Evolutionary conservation across 352 stramenopile species (phyloP).

Genomic region (Globisporangium mamillatum): DNA sequence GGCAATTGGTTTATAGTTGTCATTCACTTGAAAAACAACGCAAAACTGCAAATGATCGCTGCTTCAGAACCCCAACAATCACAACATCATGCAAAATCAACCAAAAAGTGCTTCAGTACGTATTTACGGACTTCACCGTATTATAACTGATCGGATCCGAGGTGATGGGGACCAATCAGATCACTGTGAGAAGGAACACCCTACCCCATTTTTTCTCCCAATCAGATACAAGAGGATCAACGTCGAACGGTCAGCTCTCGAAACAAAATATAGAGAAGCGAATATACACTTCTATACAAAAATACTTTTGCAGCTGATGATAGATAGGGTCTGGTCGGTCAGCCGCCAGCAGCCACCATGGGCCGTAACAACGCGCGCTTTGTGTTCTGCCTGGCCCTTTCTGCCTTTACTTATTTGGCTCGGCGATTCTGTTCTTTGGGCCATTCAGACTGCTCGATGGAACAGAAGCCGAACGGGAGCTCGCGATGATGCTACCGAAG

Average conservation of each 20-base stretch:
- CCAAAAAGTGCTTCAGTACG: neutral
- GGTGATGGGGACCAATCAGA: neutral
- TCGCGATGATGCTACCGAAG: neutral
- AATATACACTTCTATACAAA: neutral
- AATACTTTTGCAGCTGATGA: neutral
- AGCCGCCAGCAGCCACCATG: neutral
- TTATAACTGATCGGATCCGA: neutral
- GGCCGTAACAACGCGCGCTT: neutral
- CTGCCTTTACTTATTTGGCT: neutral
- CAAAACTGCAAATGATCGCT: no score
- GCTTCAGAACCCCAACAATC: no score
- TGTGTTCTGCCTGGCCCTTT: neutral
- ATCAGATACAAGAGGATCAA: conserved; percentile 2
- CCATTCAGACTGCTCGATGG: neutral
- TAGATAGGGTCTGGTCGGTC: conserved; percentile 1
- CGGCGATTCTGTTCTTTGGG: neutral
- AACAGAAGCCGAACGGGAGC: conserved; percentile 3
- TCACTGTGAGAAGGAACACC: no score
- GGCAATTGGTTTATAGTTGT: no score
- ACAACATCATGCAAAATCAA: neutral
- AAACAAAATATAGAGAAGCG: neutral
- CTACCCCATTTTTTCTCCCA: neutral
- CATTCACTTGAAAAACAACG: no score
- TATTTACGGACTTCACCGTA: neutral
- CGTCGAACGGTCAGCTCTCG: neutral